A percentile compares a stretch with the other conserved stretches of the same genome.
Conservation (phyloP, 148 eudicot genomes). For the Vaccinium myrtillus region DNA sequence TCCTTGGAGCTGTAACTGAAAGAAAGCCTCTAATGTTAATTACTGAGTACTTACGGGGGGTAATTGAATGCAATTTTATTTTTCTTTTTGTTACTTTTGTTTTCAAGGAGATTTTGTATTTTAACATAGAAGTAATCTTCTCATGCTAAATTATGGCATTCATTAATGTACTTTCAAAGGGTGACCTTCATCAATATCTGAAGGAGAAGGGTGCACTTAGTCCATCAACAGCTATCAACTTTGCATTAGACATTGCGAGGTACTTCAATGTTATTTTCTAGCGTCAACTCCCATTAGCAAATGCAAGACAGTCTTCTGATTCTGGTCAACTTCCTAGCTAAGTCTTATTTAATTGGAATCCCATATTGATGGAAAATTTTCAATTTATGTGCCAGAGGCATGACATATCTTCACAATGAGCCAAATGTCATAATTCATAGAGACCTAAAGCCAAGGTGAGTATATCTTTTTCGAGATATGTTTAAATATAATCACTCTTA, state of each 20-base stretch:
- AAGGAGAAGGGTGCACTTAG: constrained; percentile 89
- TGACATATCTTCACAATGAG: constrained; percentile 96
- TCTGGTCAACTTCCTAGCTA: background rate
- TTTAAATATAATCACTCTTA: background rate
- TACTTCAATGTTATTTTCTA: constrained; percentile 21
- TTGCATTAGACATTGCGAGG: constrained; percentile 99
- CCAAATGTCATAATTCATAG: constrained; percentile 93
- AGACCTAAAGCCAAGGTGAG: constrained; percentile 92
- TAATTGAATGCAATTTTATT: constrained; percentile 22
- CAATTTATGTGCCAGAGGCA: constrained; percentile 61
- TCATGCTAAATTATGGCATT: background rate
- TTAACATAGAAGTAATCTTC: background rate
- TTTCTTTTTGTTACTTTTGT: background rate
- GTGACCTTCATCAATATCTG: constrained; percentile 87
- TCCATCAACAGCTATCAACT: constrained; percentile 77
- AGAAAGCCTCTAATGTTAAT: constrained; percentile 94
- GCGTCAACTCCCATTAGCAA: background rate
- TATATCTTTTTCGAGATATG: constrained; percentile 13
- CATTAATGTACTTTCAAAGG: constrained; percentile 39
- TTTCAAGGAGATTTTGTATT: background rate
- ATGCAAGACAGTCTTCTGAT: background rate
- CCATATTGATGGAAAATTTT: constrained; percentile 23
- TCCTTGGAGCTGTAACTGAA: constrained; percentile 98
- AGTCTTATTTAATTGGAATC: constrained; percentile 10
- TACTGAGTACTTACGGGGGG: constrained; percentile 95